phyloP scores from a whole-genome alignment of 2,329 filamentous ascomycete species.

The Colletotrichum eleusines region DNA sequence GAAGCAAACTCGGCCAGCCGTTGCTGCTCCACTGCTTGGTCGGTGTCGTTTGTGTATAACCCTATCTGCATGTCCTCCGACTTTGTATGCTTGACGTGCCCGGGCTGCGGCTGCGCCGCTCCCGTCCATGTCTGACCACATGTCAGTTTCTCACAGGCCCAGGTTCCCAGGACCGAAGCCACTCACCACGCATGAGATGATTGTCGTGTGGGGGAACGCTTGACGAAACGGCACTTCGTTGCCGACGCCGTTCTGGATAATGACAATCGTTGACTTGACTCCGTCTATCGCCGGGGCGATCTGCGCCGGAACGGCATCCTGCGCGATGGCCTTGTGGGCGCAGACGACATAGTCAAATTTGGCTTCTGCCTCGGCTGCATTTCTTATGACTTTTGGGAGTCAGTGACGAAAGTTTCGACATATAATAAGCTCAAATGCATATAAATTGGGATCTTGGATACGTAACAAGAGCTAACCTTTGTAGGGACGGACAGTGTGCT shows the following conservation, averaged over 20 bases:
- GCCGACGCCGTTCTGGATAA: slow-evolving; percentile 72
- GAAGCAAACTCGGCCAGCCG: slow-evolving; percentile 56
- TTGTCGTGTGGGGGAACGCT: slow-evolving; percentile 62
- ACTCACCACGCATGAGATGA: slow-evolving; percentile 67
- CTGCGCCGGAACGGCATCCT: slow-evolving; percentile 51
- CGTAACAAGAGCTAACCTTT: slow-evolving; percentile 48
- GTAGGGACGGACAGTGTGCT: slow-evolving; percentile 63
- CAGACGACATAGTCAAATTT: slow-evolving; percentile 69
- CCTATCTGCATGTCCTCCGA: slow-evolving; percentile 68
- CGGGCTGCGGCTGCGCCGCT: slow-evolving; percentile 62
- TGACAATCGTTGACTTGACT: slow-evolving; percentile 63
- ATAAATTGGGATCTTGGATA: too few relatives aligned
- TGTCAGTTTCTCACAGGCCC: background rate
- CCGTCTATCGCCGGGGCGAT: slow-evolving; percentile 53
- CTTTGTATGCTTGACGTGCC: slow-evolving; percentile 62
- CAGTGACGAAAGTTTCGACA: background rate
- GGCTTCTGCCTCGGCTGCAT: slow-evolving; percentile 57
- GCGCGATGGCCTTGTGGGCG: slow-evolving; percentile 65
- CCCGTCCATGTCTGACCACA: slow-evolving; percentile 63
- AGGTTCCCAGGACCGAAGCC: background rate
- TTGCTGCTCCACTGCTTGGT: slow-evolving; percentile 49
- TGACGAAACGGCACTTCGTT: slow-evolving; percentile 67
- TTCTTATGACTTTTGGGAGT: slow-evolving; percentile 56
- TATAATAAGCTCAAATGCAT: too few relatives aligned
- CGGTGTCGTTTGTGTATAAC: slow-evolving; percentile 57